These are phyloP conservation scores for Lentinula edodes DNA, from an alignment of 768 basidiomycete genomes.

Conservation along the genomic window DNA sequence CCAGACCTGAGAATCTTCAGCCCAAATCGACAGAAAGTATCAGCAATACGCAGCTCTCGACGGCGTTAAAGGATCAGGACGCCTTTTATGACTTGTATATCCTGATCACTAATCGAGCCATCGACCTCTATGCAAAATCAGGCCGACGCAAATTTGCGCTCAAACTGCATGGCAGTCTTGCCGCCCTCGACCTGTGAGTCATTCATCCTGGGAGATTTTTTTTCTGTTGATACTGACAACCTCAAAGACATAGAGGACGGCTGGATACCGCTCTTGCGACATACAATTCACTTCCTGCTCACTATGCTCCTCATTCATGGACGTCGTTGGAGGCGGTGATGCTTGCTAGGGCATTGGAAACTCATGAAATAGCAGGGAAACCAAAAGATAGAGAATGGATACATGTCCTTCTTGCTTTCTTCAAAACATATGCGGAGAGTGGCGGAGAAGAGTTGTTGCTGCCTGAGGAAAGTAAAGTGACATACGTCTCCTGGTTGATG, in stretches of 20 bases:
- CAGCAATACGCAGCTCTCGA: conserved; percentile 55
- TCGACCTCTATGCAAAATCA: conserved; percentile 80
- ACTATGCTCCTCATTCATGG: conserved; percentile 82
- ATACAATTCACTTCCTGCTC: conserved; percentile 77
- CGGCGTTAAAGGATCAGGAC: conserved; percentile 48
- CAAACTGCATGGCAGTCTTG: conserved; percentile 79
- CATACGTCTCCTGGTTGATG: conserved; percentile 50
- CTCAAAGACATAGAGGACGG: conserved; percentile 59
- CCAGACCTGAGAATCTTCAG: conserved; percentile 15
- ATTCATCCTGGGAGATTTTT: neutral
- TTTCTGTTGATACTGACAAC: neutral
- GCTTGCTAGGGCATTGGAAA: conserved; percentile 68
- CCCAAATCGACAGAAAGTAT: conserved; percentile 29
- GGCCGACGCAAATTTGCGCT: conserved; percentile 82
- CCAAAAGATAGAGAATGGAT: conserved; percentile 76
- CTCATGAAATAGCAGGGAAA: conserved; percentile 52
- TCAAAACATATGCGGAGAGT: conserved; percentile 62
- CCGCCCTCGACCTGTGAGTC: conserved; percentile 83
- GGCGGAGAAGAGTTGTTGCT: conserved; percentile 47
- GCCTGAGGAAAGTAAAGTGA: conserved; percentile 42
- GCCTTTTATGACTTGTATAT: conserved; percentile 78
- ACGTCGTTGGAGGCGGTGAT: conserved; percentile 74
- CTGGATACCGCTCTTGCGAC: conserved; percentile 58
- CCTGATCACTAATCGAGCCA: conserved; percentile 69
- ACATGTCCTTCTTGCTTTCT: conserved; percentile 68